Evolutionary conservation across 306 rosid genomes (phyloP).

Genomic region (Quercus wislizeni): DNA sequence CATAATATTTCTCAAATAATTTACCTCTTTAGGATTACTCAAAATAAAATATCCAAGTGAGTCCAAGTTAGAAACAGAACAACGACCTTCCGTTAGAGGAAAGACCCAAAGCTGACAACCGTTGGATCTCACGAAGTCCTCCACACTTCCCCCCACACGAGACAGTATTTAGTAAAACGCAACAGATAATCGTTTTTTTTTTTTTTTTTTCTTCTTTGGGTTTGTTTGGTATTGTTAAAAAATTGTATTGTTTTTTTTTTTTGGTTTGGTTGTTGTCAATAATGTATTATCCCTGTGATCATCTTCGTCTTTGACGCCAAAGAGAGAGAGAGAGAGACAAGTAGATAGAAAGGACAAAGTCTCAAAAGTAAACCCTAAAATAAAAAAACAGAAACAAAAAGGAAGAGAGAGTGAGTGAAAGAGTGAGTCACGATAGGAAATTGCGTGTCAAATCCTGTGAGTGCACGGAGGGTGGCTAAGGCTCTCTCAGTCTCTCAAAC

Average conservation of each 20-base stretch:
- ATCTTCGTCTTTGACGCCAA: slow-evolving; percentile 4
- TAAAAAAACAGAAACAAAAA: background rate
- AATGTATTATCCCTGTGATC: background rate
- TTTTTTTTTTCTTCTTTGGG: too few relatives aligned
- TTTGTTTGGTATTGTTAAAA: too few relatives aligned
- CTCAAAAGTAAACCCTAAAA: too few relatives aligned
- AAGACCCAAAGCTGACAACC: background rate
- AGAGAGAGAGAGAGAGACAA: background rate
- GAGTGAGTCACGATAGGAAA: slow-evolving; percentile 32
- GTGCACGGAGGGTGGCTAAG: slow-evolving; percentile 26
- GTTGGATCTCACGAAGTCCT: background rate
- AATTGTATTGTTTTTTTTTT: background rate
- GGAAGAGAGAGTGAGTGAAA: background rate
- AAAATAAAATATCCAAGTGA: too few relatives aligned
- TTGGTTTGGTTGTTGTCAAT: too few relatives aligned
- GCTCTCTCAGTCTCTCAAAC: background rate
- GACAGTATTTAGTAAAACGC: background rate
- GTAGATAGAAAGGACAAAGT: too few relatives aligned
- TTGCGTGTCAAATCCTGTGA: slow-evolving; percentile 28
- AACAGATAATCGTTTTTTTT: background rate
- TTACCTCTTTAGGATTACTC: too few relatives aligned
- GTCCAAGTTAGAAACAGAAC: background rate
- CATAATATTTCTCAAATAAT: background rate
- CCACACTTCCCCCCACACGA: too few relatives aligned
- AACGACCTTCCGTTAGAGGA: background rate